These are phyloP conservation scores for Phragmites australis DNA, from an alignment of 176 grass and related monocot species.

Conservation along the genomic window DNA sequence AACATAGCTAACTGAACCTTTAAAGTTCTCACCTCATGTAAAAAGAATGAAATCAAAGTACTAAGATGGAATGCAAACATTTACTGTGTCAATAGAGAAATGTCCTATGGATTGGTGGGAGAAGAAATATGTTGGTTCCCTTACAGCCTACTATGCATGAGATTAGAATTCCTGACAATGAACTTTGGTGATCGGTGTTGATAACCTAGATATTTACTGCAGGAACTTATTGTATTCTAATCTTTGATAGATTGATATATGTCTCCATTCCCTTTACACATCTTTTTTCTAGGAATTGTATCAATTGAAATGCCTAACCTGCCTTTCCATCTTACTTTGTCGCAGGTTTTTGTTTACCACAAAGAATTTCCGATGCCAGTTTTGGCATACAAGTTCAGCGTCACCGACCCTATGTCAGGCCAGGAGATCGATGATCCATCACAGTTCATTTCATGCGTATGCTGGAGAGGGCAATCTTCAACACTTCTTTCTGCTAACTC, in stretches of 20 bases:
- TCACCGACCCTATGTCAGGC: slow-evolving; percentile 82
- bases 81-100: not conserved
- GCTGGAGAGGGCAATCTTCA: slow-evolving; percentile 80
- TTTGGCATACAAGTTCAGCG: slow-evolving; percentile 81
- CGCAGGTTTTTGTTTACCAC: slow-evolving; percentile 94
- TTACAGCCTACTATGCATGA: not conserved
- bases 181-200: not conserved
- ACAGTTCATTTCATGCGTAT: slow-evolving; percentile 95
- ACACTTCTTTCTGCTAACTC: slow-evolving; percentile 91
- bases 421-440: slow-evolving; percentile 79
- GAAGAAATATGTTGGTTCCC: not conserved
- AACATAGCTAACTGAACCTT: not conserved
- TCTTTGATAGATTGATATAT: not conserved
- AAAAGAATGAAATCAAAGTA: not conserved
- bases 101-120: not conserved
- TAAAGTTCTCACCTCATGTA: not conserved
- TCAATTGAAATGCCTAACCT: slow-evolving; percentile 7
- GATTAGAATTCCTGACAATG: not conserved
- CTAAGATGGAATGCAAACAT: slow-evolving; percentile 17
- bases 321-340: slow-evolving; percentile 12
- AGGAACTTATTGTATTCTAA: not conserved
- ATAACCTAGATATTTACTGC: not conserved
- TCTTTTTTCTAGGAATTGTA: not conserved
- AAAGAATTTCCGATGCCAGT: slow-evolving; percentile 96
- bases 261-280: not conserved